Base-by-base conservation (phyloP, 495 filamentous ascomycete genomes). In the Durotheca rogersii region DNA sequence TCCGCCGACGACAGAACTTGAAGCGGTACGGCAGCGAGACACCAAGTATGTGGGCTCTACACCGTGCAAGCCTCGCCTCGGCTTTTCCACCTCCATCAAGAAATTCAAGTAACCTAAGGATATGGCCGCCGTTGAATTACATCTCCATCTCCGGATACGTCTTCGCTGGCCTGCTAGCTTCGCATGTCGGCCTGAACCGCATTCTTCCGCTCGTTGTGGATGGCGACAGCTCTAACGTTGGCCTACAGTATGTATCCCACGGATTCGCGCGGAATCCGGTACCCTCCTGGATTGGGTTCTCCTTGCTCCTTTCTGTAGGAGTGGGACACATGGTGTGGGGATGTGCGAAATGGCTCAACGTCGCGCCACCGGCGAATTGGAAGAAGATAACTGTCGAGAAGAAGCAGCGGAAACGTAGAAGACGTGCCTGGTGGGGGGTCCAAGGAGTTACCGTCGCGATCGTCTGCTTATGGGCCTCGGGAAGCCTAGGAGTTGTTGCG, bases 241-340 rank as follows among this genome's bases (percentile, higher is more conserved):
- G 87, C 1, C 69, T 96, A 19, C 83, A 81, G 15, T 96, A 84
- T 66, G 81, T 95, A 0, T 82, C 83, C n/a, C 90, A 95, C 67
- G 91, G 89, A 3, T 90, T 96, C 64, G 83, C 81, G 30, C 77
- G 81, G 20, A 80, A 82, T 64, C 78, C 81, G 5, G 44, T 79
- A 10, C 70, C 87, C n/a, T 81, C 80, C 41, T 85, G 82, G 69
- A 49, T 75, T 1, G 81, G 85, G 11, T 95, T 90, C 60, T 61
- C 72, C 2, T 70, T 79, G 9, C 76, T 96, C 60, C 71, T 96
- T 16, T 76, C 76, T 3, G 67, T 86, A 0, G 88, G 82, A 4
- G 82, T 77, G 14, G 90, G 83, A 51, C 91, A 96, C 71, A 81
- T 90, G 56, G 79, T 88, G 16, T 94, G 88, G 76, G 91, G 91